Evolutionary conservation across 164 flowering plant species (phyloP), one percentile per base, ranked within the genome.

Genomic region (Dillenia suffruticosa): DNA sequence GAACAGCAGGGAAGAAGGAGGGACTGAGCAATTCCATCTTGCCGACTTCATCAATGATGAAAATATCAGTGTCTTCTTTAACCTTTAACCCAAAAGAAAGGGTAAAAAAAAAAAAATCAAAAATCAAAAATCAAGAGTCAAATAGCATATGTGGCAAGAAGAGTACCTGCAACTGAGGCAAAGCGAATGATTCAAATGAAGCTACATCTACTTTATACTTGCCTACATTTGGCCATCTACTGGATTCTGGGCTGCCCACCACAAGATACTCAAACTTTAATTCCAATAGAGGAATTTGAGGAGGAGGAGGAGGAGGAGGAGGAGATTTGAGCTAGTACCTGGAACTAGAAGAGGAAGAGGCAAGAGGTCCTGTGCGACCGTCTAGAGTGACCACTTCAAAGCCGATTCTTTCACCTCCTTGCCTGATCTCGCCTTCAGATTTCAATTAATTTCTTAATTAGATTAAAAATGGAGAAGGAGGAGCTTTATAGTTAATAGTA

Each of bases 11-110:
- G 70, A 88, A 86, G 74, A 92, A 92, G 9, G 84, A 79, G 16
- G 96, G 75, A 64, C 96, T 88, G 72, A 52, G 85, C 65, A 92
- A 71, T 81, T 92, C 96, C 97, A 92, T 92, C 68, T 87, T 90
- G 50, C 98, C 98, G 70, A 92, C 86, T 79, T 92, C 98, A 72
- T 92, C 98, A 54, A 92, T 88, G 72, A 92, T 51, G 71, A 88
- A 84, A 58, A 90, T 83, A 78, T 87, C 88, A 19, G 89, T 79
- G 24, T 87, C 94, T 70, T 84, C 87, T 74, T 65, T 83, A 16
- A 87, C 76, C 98, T 92, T 74, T 63, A 46, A 69, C 44, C 47
- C 45, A 51, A 58, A 5, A 61, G 40, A 59, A 14, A 62, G 16
- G 49, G 22, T 46, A 13, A 40, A 3, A 49, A 9, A 46, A 49